Base-by-base conservation (phyloP, 306 rosid species). In the Cicer cuneatum region DNA sequence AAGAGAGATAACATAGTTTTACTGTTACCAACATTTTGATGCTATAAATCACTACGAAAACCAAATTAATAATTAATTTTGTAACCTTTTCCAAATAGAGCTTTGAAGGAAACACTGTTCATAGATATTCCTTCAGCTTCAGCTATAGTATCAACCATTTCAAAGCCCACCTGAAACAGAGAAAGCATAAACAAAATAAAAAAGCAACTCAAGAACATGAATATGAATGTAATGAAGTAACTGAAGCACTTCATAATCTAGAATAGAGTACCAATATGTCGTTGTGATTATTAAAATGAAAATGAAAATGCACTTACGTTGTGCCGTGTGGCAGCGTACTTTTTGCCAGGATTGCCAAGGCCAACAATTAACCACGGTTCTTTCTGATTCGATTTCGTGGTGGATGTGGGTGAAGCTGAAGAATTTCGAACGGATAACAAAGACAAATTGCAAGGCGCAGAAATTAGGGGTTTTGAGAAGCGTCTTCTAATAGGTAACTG, bases 111-210 rank as follows among this genome's bases (percentile, higher is more conserved):
- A 78, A 88, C 89, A 2, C 81, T 83, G 80, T 61, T 89, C 72
- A 88, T 78, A 35, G 91, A 75, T 64, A 91, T 91, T 77, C 96
- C 94, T 85, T 91, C 96, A 79, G 96, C 89, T 83, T 88, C 96
- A 56, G 97, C 98, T 48, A 93, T 87, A 66, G 89, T 38, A 83
- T 94, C 96, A 83, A 94, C 92, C 95, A 94, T 85, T 85, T 88
- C 96, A 77, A 94, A 91, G 41, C 98, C 98, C 85, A 91, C 94
- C 98, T 93, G 83, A 51, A 85, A 74, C 58, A 41, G 58, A 37
- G 60, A 12, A 15, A 71, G 41, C 67, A 16, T 21, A 42, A 54
- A 48, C 13, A 0, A 19, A 54, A 29, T 29, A 29, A 54, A 54
- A 54, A 18, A 8, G 10, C 13, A 37, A 58, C 8, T 11, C 18